These are phyloP conservation scores for Tuber borchii DNA, from an alignment of 495 filamentous ascomycete species.

Conservation along the genomic window DNA sequence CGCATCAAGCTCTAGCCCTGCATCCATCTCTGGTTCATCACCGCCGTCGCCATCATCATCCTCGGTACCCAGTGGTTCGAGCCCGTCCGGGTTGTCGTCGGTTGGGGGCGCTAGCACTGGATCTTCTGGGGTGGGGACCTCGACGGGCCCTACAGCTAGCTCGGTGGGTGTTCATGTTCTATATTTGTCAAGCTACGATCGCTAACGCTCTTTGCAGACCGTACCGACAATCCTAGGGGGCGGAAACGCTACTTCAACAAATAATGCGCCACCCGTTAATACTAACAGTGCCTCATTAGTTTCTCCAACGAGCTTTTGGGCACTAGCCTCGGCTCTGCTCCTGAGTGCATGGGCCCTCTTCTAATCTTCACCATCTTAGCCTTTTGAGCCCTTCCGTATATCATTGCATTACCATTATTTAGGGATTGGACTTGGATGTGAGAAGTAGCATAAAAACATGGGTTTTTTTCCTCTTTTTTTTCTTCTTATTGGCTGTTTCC, in stretches of 20 bases:
- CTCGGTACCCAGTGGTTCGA: neutral
- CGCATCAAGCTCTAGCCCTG: neutral
- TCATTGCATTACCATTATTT: neutral
- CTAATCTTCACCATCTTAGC: neutral
- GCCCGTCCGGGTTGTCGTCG: neutral
- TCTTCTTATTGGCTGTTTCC: neutral
- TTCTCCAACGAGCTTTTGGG: slow-evolving; percentile 10
- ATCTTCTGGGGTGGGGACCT: neutral
- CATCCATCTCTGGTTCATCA: neutral
- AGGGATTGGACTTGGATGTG: neutral
- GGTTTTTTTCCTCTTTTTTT: neutral
- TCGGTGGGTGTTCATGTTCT: slow-evolving; percentile 18
- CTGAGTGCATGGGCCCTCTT: neutral
- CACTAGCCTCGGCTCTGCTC: slow-evolving; percentile 9
- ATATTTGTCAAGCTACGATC: slow-evolving; percentile 4
- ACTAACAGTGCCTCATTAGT: slow-evolving; percentile 2
- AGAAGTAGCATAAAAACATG: neutral
- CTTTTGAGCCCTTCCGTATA: neutral
- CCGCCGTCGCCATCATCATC: neutral
- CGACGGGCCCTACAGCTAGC: neutral
- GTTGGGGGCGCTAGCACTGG: neutral
- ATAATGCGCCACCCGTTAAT: neutral
- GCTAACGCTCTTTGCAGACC: neutral
- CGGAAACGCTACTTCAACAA: slow-evolving; percentile 8
- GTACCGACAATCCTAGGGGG: neutral